Evolutionary conservation across 441 rosid species (phyloP), one percentile per base, ranked within the genome.

Genomic region (Lepidium campestre): DNA sequence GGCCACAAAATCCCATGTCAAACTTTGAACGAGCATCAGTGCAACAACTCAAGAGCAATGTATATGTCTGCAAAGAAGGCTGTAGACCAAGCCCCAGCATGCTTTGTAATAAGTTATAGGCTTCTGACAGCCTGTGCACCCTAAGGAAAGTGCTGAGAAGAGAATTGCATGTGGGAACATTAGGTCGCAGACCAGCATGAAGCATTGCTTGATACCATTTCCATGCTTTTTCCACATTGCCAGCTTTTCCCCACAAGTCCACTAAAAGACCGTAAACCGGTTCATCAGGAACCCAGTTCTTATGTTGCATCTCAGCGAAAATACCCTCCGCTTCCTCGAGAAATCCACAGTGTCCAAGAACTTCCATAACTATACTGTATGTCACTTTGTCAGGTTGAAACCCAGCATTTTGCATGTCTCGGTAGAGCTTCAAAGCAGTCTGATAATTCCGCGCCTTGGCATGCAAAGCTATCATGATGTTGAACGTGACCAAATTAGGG

Each of bases 351-450:
- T 90, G 96, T 55, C 98, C 96, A 47, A 93, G 93, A 67, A 83
- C 98, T 83, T 93, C 98, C 97, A 90, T 93, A 23, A 93, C 90
- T 61, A 93, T 89, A 73, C 95, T 90, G 75, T 90, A 93, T 5
- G 88, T 89, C 78, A 93, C 93, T 75, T 93, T 93, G 69, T 93
- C 96, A 0, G 98, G 97, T 70, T 82, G 85, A 77, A 83, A 87
- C 57, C 98, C 97, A 4, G 84, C 88, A 67, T 29, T 75, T 77
- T 82, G 89, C 95, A 93, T 80, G 71, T 87, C 93, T 5, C 89
- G 84, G 73, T 90, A 93, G 36, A 88, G 89, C 79, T 83, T 75
- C 65, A 93, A 74, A 3, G 98, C 91, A 48, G 72, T 81, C 76
- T 81, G 69, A 52, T 93, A 90, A 67, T 93, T 93, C 79, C 91